A percentile compares a stretch with the other conserved stretches of the same genome.
These are phyloP conservation scores for Torrubiella hemipterigena DNA, from an alignment of 2,329 filamentous ascomycete species.

Conservation along the genomic window DNA sequence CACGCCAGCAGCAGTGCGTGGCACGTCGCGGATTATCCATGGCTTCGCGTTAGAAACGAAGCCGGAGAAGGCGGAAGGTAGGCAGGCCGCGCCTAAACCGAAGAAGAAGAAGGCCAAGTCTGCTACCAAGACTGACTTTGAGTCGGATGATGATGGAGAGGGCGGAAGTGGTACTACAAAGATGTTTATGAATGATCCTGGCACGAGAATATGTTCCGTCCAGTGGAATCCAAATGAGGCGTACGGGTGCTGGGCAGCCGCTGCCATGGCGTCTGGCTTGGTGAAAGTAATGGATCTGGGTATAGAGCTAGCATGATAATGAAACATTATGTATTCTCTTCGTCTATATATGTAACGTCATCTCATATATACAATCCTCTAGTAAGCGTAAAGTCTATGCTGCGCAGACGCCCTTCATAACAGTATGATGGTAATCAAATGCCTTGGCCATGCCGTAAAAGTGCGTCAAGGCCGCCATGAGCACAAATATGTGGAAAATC, in stretches of 20 bases:
- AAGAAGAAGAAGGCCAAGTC: slow-evolving; percentile 23
- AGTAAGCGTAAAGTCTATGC: no score
- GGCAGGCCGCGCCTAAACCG: slow-evolving; percentile 21
- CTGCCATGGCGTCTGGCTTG: slow-evolving; percentile 54
- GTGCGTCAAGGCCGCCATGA: slow-evolving; percentile 72
- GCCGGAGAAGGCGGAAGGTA: slow-evolving; percentile 28
- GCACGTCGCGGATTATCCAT: slow-evolving; percentile 37
- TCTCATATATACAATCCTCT: slow-evolving; percentile 3
- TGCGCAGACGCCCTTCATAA: no score
- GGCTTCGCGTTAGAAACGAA: slow-evolving; percentile 40
- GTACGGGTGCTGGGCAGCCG: slow-evolving; percentile 57
- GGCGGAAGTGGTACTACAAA: slow-evolving; percentile 27
- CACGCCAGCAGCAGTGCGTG: slow-evolving; percentile 21
- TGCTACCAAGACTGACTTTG: slow-evolving; percentile 12
- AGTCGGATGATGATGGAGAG: slow-evolving; percentile 21
- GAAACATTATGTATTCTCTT: slow-evolving; percentile 1
- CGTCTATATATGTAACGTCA: slow-evolving; percentile 1
- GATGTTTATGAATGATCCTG: slow-evolving; percentile 46
- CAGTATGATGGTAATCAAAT: slow-evolving; percentile 72
- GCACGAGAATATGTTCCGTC: slow-evolving; percentile 48
- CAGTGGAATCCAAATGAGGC: slow-evolving; percentile 57
- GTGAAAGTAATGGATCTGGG: slow-evolving; percentile 56
- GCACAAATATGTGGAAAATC: slow-evolving; percentile 84
- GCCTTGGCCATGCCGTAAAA: slow-evolving; percentile 70
- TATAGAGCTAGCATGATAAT: slow-evolving; percentile 21